Percentiles rank a stretch among this genome's conserved stretches.
Evolutionary conservation across 306 rosid species (phyloP).

Genomic region (Alnus rubra): DNA sequence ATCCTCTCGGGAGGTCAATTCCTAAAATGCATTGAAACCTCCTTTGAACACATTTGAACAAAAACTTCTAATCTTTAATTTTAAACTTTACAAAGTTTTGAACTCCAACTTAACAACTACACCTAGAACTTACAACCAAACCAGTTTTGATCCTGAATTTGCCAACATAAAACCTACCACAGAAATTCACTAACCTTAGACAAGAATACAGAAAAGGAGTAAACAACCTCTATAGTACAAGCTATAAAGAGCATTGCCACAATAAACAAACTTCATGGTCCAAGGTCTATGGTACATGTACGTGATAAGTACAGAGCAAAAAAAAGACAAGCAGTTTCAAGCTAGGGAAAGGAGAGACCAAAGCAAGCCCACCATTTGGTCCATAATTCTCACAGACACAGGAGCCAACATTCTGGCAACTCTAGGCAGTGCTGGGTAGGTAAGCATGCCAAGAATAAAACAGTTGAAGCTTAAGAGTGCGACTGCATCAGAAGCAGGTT

Average conservation of each 20-base stretch:
- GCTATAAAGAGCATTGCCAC: background rate
- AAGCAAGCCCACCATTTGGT: slow-evolving; percentile 29
- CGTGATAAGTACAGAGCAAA: background rate
- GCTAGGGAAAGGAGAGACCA: slow-evolving; percentile 29
- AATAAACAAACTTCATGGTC: background rate
- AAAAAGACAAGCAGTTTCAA: slow-evolving; percentile 16
- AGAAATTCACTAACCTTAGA: no score
- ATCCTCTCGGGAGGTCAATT: no score
- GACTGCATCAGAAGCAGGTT: slow-evolving; percentile 74
- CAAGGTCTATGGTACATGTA: slow-evolving; percentile 17
- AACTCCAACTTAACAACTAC: no score
- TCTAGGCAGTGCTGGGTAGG: slow-evolving; percentile 71
- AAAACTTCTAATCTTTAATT: no score
- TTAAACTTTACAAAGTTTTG: no score
- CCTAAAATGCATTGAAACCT: no score
- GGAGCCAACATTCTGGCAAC: slow-evolving; percentile 46
- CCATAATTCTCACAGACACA: slow-evolving; percentile 21
- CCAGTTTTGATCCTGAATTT: no score
- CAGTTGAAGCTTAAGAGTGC: slow-evolving; percentile 85
- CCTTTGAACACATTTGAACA: no score
- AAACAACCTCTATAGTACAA: background rate
- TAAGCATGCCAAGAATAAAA: slow-evolving; percentile 76
- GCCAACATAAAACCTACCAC: no score
- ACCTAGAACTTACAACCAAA: no score
- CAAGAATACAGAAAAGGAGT: no score